A percentile compares a stretch with the other conserved stretches of the same genome.
Evolutionary conservation across 768 basidiomycete species (phyloP).

Genomic region (Scleroderma bovista): DNA sequence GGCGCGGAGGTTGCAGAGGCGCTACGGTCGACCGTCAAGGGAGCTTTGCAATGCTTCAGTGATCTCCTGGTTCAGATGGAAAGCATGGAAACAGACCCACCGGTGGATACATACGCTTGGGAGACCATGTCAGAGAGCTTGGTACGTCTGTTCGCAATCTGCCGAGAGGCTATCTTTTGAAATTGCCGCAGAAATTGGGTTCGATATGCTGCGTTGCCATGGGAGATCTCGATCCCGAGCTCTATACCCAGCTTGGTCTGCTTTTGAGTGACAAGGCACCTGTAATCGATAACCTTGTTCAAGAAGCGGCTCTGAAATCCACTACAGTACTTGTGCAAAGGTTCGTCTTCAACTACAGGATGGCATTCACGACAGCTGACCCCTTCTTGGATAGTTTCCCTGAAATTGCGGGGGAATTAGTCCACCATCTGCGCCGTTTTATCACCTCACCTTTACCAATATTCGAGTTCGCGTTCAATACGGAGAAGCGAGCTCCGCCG

Average conservation of each 20-base stretch:
- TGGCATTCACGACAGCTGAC: not conserved
- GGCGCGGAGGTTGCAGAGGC: conserved; percentile 31
- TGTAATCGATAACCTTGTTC: conserved; percentile 75
- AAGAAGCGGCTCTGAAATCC: conserved; percentile 86
- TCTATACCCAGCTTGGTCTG: conserved; percentile 63
- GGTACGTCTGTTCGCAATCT: conserved; percentile 38
- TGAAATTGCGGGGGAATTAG: conserved; percentile 67
- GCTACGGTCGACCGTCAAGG: conserved; percentile 46
- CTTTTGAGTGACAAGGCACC: conserved; percentile 80
- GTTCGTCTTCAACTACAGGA: conserved; percentile 33
- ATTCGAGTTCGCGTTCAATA: conserved; percentile 80
- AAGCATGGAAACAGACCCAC: conserved; percentile 75
- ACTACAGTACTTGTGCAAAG: conserved; percentile 81
- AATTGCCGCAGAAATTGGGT: conserved; percentile 64
- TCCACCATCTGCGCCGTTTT: conserved; percentile 77
- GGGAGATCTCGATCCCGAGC: conserved; percentile 58
- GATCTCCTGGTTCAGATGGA: conserved; percentile 76
- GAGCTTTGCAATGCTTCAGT: conserved; percentile 70
- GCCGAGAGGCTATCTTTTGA: not conserved
- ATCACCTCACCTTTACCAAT: conserved; percentile 83
- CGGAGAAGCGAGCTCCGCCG: conserved; percentile 68
- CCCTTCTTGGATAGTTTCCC: conserved; percentile 55
- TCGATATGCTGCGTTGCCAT: conserved; percentile 74
- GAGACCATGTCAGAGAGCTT: conserved; percentile 89
- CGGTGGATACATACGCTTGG: conserved; percentile 84